Conservation (phyloP, 1,139 yeast genomes). For the Schwanniomyces etchellsii region DNA sequence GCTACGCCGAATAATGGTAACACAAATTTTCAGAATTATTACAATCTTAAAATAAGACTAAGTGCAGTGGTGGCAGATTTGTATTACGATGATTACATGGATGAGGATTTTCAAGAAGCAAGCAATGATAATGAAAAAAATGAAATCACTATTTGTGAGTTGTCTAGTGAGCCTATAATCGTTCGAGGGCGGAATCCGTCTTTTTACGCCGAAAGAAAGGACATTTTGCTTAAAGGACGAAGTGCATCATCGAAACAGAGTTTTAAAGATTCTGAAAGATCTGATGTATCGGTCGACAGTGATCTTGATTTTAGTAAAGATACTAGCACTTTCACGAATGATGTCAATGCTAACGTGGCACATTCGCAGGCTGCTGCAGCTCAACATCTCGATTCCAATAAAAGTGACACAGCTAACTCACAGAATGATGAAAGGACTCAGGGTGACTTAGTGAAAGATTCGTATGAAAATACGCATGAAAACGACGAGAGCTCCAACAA, state of each 20-base stretch:
- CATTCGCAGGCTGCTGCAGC: conserved; percentile 1
- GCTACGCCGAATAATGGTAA: conserved; percentile 67
- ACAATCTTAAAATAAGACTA: conserved; percentile 41
- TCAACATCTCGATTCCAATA: conserved; percentile 4
- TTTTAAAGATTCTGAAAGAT: conserved; percentile 11
- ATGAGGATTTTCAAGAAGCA: conserved; percentile 20
- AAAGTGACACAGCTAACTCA: conserved; percentile 4
- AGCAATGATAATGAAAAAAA: conserved; percentile 20
- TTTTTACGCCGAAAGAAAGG: conserved; percentile 54
- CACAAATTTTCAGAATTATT: conserved; percentile 50
- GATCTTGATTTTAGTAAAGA: conserved; percentile 4
- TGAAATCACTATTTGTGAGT: conserved; percentile 29
- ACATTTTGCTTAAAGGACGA: conserved; percentile 34
- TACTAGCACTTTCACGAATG: neutral
- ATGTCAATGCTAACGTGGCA: conserved; percentile 4
- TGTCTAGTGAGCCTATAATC: conserved; percentile 47
- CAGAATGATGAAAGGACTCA: conserved; percentile 7
- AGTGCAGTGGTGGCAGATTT: conserved; percentile 42
- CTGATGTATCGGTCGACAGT: conserved; percentile 3
- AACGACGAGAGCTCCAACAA: conserved; percentile 6
- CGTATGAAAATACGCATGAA: conserved; percentile 1
- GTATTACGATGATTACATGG: conserved; percentile 37
- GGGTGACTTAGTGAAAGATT: conserved; percentile 2
- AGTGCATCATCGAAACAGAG: conserved; percentile 16
- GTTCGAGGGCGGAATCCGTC: conserved; percentile 66